Evolutionary conservation across 2,329 filamentous ascomycete species (phyloP).

Genomic region (Chaetothyriales sp.): DNA sequence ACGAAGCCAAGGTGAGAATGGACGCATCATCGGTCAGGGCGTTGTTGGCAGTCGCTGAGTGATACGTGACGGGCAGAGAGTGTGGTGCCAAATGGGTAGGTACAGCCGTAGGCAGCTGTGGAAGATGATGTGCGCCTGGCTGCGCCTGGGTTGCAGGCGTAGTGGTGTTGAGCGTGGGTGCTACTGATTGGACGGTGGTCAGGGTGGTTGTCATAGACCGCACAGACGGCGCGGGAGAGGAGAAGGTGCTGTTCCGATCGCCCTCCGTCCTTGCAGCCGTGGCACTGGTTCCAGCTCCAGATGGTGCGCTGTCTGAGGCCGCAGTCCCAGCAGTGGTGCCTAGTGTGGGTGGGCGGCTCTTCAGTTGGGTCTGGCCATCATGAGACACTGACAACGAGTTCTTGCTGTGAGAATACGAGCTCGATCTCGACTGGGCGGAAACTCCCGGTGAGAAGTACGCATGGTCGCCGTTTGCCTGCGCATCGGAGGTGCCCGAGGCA

Average conservation of each 20-base stretch:
- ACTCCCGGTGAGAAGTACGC: constrained; percentile 39
- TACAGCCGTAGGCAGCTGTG: constrained; percentile 46
- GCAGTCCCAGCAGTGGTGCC: constrained; percentile 70
- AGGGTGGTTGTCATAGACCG: constrained; percentile 50
- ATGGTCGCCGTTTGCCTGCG: constrained; percentile 32
- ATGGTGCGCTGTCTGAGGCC: constrained; percentile 59
- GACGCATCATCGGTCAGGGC: constrained; percentile 51
- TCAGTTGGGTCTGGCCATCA: constrained; percentile 49
- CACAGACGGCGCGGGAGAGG: constrained; percentile 49
- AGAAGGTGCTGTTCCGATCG: constrained; percentile 53
- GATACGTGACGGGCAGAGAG: constrained; percentile 42
- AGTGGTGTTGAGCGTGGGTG: constrained; percentile 19
- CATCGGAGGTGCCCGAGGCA: constrained; percentile 45
- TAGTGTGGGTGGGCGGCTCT: constrained; percentile 62
- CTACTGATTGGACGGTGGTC: constrained; percentile 48
- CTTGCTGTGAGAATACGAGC: constrained; percentile 42
- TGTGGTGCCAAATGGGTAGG: constrained; percentile 42
- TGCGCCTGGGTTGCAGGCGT: constrained; percentile 20
- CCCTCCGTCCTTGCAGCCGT: constrained; percentile 50
- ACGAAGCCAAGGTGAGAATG: constrained; percentile 49
- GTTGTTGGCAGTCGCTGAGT: constrained; percentile 46
- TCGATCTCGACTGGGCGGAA: constrained; percentile 39
- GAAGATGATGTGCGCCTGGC: constrained; percentile 37
- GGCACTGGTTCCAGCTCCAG: constrained; percentile 63
- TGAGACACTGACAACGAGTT: constrained; percentile 47